Evolutionary conservation across 345 rosid species (phyloP).

Genomic region (Salix exigua): DNA sequence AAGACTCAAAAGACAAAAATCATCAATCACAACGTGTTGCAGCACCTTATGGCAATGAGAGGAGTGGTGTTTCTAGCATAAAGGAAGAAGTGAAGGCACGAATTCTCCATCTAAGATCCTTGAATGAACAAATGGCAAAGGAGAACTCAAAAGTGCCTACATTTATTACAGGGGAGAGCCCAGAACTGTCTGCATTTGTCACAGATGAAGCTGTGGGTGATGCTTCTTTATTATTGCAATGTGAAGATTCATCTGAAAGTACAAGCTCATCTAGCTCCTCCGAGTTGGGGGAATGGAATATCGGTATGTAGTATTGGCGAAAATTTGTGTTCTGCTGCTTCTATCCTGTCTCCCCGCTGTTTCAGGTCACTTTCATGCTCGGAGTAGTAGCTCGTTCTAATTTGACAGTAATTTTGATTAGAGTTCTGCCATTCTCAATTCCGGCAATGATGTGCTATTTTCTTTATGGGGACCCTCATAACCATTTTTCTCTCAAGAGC

Average conservation of each 20-base stretch:
- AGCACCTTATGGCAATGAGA: slow-evolving; percentile 6
- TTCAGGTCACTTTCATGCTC: neutral
- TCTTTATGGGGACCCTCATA: neutral
- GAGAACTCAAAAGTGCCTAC: slow-evolving; percentile 10
- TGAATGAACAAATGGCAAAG: slow-evolving; percentile 11
- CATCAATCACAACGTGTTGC: neutral
- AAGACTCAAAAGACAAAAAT: slow-evolving; percentile 19
- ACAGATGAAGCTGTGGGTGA: slow-evolving; percentile 2
- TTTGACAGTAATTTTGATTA: neutral
- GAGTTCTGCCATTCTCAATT: neutral
- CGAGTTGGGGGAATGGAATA: slow-evolving; percentile 18
- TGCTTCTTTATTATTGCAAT: neutral
- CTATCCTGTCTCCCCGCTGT: neutral
- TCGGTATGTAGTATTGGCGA: neutral
- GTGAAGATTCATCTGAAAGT: slow-evolving; percentile 16
- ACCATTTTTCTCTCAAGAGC: neutral
- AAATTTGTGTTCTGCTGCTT: slow-evolving; percentile 2
- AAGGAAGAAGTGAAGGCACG: slow-evolving; percentile 34
- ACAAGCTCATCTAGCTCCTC: slow-evolving; percentile 35
- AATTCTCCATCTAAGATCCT: slow-evolving; percentile 11
- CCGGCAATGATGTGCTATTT: neutral
- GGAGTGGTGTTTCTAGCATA: slow-evolving; percentile 18
- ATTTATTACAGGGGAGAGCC: neutral
- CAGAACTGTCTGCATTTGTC: neutral
- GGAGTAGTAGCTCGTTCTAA: no score